Percentiles rank a stretch among this genome's conserved stretches.
Evolutionary conservation across 257 asterid genomes (phyloP).

Genomic region (Jacaranda mimosifolia): DNA sequence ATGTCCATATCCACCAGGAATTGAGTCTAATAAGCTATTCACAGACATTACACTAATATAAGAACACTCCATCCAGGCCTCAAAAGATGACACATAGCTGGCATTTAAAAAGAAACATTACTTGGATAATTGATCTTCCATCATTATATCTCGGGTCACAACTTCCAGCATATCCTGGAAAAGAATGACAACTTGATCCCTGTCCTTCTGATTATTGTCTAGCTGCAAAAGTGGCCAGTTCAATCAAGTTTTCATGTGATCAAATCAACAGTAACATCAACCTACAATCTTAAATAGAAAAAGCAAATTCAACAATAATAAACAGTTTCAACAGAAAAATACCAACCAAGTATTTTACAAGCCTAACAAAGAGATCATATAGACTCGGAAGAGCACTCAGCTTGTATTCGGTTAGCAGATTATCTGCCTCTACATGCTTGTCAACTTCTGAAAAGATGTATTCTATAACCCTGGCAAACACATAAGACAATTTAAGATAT

Average conservation of each 20-base stretch:
- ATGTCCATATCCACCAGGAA: conserved; percentile 81
- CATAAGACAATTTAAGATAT: conserved; percentile 23
- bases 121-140: conserved; percentile 92
- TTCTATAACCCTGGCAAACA: conserved; percentile 75
- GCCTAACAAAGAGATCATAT: conserved; percentile 80
- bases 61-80: conserved; percentile 30
- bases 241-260: not conserved
- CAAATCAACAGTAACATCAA: conserved; percentile 13
- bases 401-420: conserved; percentile 66
- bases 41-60: conserved; percentile 34
- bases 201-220: conserved; percentile 85
- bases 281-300: conserved; percentile 3
- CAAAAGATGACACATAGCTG: conserved; percentile 24
- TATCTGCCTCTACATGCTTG: conserved; percentile 68
- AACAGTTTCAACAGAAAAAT: conserved; percentile 5
- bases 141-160: conserved; percentile 93
- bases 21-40: conserved; percentile 84
- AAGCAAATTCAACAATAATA: conserved; percentile 12
- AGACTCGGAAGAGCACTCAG: conserved; percentile 83
- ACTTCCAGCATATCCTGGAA: conserved; percentile 99
- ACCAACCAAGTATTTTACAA: conserved; percentile 86
- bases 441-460: conserved; percentile 82
- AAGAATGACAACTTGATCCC: conserved; percentile 61
- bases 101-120: conserved; percentile 44
- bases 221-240: conserved; percentile 56